Evolutionary conservation across 768 basidiomycete genomes (phyloP).

Genomic region (Mycena albidolilacea): DNA sequence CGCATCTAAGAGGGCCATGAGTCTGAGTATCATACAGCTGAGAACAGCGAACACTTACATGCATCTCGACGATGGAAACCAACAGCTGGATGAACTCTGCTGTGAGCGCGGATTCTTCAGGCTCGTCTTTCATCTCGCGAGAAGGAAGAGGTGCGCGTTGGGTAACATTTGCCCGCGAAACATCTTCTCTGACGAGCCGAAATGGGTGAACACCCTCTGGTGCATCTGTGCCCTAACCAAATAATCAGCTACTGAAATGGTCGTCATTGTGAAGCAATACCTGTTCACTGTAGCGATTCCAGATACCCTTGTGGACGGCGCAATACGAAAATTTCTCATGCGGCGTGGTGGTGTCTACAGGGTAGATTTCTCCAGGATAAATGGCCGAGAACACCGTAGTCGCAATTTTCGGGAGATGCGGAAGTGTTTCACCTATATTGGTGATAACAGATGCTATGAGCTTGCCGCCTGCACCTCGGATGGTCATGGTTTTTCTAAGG

Average conservation of each 20-base stretch:
- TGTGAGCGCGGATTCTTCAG: conserved; percentile 1
- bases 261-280: not conserved
- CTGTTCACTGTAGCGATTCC: conserved; percentile 12
- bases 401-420: not conserved
- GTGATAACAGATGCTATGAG: conserved; percentile 3
- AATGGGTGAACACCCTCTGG: not conserved
- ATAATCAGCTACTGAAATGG: not conserved
- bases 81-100: conserved; percentile 15
- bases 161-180: not conserved
- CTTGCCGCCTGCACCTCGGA: not conserved
- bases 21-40: no score
- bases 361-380: not conserved
- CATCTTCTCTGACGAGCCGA: not conserved
- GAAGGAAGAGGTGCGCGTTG: not conserved
- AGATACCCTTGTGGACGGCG: not conserved
- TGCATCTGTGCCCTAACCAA: not conserved
- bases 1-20: not conserved
- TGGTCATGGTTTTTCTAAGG: not conserved
- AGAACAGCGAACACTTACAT: conserved; percentile 4
- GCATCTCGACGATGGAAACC: not conserved
- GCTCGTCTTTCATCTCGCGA: not conserved
- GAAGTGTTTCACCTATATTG: not conserved
- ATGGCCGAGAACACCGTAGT: not conserved
- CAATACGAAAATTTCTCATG: not conserved
- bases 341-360: not conserved